phyloP scores from a whole-genome alignment of 495 filamentous ascomycete species.

The Aspergillus affinis region DNA sequence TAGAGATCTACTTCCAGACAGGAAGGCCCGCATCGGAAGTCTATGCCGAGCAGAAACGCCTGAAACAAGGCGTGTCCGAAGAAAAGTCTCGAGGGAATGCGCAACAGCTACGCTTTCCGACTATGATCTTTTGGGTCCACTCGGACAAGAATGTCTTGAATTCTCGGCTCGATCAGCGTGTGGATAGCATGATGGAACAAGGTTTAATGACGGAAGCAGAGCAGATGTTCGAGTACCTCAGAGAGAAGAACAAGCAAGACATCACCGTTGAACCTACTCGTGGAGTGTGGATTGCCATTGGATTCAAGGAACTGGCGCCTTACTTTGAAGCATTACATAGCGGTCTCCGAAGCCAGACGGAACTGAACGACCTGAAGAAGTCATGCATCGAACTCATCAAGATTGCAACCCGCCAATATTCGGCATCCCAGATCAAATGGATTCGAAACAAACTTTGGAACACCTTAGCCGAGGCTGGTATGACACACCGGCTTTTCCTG shows the following conservation, averaged over 20 bases:
- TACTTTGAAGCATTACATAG: slow-evolving; percentile 58
- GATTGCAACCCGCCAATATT: slow-evolving; percentile 81
- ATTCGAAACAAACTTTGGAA: slow-evolving; percentile 77
- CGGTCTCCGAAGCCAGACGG: slow-evolving; percentile 29
- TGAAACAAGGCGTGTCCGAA: slow-evolving; percentile 26
- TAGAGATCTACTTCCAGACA: slow-evolving; percentile 84
- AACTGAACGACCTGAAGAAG: slow-evolving; percentile 43
- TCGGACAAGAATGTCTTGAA: slow-evolving; percentile 64
- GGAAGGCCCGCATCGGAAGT: slow-evolving; percentile 81
- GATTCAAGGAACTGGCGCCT: slow-evolving; percentile 82
- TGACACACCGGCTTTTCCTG: slow-evolving; percentile 61
- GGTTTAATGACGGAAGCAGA: slow-evolving; percentile 73
- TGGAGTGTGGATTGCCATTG: slow-evolving; percentile 95
- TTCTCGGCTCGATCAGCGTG: slow-evolving; percentile 68
- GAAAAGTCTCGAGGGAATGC: slow-evolving; percentile 12
- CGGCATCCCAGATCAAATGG: slow-evolving; percentile 79
- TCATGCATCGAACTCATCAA: slow-evolving; percentile 61
- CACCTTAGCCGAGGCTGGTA: slow-evolving; percentile 53
- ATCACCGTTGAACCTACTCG: slow-evolving; percentile 63
- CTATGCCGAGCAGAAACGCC: slow-evolving; percentile 68
- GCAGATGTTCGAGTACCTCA: slow-evolving; percentile 56
- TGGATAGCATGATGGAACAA: slow-evolving; percentile 75
- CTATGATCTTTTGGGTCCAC: slow-evolving; percentile 87
- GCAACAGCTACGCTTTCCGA: slow-evolving; percentile 49
- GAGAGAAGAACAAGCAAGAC: slow-evolving; percentile 46